phyloP scores from a whole-genome alignment of 371 early-diverging fungal species.

The Mucor indicus region DNA sequence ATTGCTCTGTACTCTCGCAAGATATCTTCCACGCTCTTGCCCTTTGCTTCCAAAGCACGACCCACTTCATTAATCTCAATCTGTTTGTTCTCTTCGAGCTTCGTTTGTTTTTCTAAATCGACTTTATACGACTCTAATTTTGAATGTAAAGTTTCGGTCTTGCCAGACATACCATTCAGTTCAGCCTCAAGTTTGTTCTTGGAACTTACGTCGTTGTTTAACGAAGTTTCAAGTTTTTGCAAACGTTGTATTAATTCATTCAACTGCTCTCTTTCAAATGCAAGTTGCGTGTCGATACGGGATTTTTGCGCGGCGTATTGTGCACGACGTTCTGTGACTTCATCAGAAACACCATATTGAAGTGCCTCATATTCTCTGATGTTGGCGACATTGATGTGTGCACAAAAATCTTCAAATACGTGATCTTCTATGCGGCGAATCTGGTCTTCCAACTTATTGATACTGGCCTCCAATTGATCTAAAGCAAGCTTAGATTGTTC shows the following conservation, averaged over 20 bases:
- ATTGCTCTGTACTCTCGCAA: constrained; percentile 60
- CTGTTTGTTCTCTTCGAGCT: constrained; percentile 47
- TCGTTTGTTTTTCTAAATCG: constrained; percentile 43
- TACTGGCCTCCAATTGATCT: constrained; percentile 34
- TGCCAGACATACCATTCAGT: constrained; percentile 34
- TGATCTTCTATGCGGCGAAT: constrained; percentile 69
- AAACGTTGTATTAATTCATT: constrained; percentile 65
- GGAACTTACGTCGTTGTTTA: constrained; percentile 28
- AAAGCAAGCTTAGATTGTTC: constrained; percentile 21
- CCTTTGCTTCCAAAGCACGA: constrained; percentile 56
- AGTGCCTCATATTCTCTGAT: constrained; percentile 84
- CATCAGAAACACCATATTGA: constrained; percentile 66
- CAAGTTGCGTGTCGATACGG: constrained; percentile 69
- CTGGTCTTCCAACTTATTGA: constrained; percentile 36
- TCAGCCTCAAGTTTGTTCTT: constrained; percentile 35
- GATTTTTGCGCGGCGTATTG: constrained; percentile 75
- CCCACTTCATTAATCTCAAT: constrained; percentile 58
- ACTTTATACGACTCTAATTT: constrained; percentile 20
- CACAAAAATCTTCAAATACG: constrained; percentile 81
- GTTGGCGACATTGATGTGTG: constrained; percentile 59
- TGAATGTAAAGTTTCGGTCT: constrained; percentile 35
- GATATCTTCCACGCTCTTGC: constrained; percentile 65
- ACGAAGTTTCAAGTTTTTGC: constrained; percentile 37
- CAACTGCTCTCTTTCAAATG: constrained; percentile 76
- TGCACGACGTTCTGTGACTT: constrained; percentile 67